Evolutionary conservation across 345 rosid genomes (phyloP).

Genomic region (Eucalyptus erythrocorys): DNA sequence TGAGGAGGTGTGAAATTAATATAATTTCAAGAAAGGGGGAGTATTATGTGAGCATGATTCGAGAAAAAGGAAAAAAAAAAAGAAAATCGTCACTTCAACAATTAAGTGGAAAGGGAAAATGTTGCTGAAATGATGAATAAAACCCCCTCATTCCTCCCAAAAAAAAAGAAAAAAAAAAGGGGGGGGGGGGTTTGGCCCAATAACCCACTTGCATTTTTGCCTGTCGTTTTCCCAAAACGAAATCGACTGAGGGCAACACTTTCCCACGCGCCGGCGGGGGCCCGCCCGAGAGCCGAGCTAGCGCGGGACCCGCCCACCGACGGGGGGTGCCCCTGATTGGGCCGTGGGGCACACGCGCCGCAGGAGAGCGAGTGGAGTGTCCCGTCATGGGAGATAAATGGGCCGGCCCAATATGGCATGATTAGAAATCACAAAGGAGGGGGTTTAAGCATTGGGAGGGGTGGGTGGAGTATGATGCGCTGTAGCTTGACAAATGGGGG

Average conservation of each 20-base stretch:
- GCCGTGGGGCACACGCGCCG: neutral
- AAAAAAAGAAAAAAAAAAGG: too few relatives aligned
- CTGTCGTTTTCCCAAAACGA: neutral
- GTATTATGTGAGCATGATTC: neutral
- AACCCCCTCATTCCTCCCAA: neutral
- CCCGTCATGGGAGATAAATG: neutral
- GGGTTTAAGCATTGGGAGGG: neutral
- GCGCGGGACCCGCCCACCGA: neutral
- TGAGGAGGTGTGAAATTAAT: neutral
- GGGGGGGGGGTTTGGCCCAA: neutral
- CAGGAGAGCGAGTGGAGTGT: neutral
- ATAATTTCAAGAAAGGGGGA: neutral
- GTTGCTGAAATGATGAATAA: neutral
- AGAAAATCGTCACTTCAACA: neutral
- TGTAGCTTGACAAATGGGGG: neutral
- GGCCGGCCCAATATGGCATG: neutral
- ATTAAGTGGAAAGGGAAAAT: neutral
- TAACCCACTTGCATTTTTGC: neutral
- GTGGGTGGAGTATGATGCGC: neutral
- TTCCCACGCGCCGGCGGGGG: neutral
- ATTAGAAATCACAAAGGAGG: neutral
- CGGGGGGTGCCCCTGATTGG: neutral
- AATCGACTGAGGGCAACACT: neutral
- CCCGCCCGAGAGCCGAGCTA: neutral
- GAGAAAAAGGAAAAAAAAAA: neutral